phyloP scores from a whole-genome alignment of 2,329 filamentous ascomycete genomes.

The Diatrype stigma region DNA sequence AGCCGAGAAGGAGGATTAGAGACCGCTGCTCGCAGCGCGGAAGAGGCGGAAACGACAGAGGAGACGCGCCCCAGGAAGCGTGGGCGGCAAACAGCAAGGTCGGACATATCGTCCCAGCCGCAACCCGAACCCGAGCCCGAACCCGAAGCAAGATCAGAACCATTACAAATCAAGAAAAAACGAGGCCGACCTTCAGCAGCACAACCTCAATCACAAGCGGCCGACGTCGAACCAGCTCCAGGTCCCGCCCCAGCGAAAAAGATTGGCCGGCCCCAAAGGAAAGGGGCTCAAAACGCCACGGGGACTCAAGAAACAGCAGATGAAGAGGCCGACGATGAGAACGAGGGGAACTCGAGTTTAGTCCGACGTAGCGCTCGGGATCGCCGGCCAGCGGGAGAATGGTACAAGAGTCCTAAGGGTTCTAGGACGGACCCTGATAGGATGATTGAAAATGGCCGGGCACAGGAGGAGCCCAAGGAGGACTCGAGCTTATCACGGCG shows the following conservation, averaged over 20 bases:
- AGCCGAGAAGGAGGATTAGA: slow-evolving; percentile 12
- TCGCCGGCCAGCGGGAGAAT: slow-evolving; percentile 8
- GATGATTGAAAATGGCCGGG: neutral
- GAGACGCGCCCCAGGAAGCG: slow-evolving; percentile 20
- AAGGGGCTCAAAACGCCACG: slow-evolving; percentile 4
- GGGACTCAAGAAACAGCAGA: slow-evolving; percentile 13
- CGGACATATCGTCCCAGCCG: slow-evolving; percentile 4
- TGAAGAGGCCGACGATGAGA: slow-evolving; percentile 27
- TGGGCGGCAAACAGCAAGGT: slow-evolving; percentile 15
- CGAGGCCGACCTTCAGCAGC: slow-evolving; percentile 19
- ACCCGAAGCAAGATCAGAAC: slow-evolving; percentile 11
- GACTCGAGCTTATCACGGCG: neutral
- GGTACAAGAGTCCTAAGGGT: slow-evolving; percentile 1
- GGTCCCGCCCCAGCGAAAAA: slow-evolving; percentile 6
- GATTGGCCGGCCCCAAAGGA: slow-evolving; percentile 10
- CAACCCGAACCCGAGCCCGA: slow-evolving; percentile 7
- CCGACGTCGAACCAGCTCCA: slow-evolving; percentile 3
- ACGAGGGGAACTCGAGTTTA: slow-evolving; percentile 22
- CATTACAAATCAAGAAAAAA: slow-evolving; percentile 20
- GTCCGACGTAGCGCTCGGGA: slow-evolving; percentile 21
- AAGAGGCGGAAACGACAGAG: slow-evolving; percentile 14
- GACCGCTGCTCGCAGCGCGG: slow-evolving; percentile 2
- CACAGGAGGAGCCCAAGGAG: slow-evolving; percentile 1
- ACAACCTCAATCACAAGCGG: neutral
- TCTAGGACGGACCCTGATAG: slow-evolving; percentile 1